Evolutionary conservation across 1,139 yeast genomes (phyloP), one percentile per base, ranked within the genome.

Genomic region (Debaryomyces sp.): DNA sequence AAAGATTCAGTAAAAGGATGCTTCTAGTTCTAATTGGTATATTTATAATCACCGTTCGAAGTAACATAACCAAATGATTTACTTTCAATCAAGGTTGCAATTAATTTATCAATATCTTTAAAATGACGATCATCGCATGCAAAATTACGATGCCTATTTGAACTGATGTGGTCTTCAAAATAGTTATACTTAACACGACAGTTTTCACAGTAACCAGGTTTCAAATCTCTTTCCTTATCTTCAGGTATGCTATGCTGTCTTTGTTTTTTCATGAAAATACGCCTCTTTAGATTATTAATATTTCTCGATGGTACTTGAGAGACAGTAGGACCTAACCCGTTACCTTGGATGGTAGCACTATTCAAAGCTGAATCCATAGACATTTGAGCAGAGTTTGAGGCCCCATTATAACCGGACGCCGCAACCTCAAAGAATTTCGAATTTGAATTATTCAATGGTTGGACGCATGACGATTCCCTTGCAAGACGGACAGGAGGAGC

Each of bases 191-290:
- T 87, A 55, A 87, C 89, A 30, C 95, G 79, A 67, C 99, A 94
- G 66, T 94, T 95, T 63, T 94, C 99, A 70, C 99, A 94, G 67
- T 89, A 90, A 0, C 96, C 96, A 1, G 85, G 79, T 36, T 68
- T 74, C 49, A 60, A 57, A 41, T 72, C 78, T 48, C 63, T 61
- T 42, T 70, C 72, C 53, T 62, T 53, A 87, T 60, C 89, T 87
- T 75, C 96, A 87, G 49, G 63, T 43, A 50, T 50, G 29, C 8
- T 34, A 9, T 44, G 43, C 54, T 59, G 68, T 48, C 63, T 67
- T 53, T 73, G 77, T 49, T 66, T 70, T 52, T 76, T 76, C 67
- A 75, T 67, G 54, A 75, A 71, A 29, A 76, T 76, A 54, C 80
- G 62, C 53, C 84, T 73, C 60, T 85, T 84, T 56, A 86, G 71